phyloP scores from a whole-genome alignment of 306 rosid genomes.

The Alnus glutinosa region DNA sequence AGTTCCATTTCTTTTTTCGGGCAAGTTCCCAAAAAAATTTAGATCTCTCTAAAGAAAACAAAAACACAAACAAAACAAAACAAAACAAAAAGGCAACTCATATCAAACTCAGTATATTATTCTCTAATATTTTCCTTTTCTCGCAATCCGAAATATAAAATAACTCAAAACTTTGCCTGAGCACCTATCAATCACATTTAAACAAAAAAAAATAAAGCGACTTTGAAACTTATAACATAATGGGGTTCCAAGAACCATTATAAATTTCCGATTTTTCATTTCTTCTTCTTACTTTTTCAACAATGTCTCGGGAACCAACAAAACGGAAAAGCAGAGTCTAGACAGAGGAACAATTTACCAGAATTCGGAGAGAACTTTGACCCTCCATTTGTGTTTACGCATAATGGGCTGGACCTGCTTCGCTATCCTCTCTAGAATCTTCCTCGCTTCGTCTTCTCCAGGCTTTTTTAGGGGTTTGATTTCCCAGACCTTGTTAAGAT shows the following conservation, averaged over 20 bases:
- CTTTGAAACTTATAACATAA: neutral
- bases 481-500: constrained; percentile 87
- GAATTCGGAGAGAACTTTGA: constrained; percentile 83
- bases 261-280: neutral
- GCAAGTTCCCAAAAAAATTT: neutral
- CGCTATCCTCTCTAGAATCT: constrained; percentile 74
- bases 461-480: constrained; percentile 72
- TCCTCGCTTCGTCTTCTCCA: constrained; percentile 64
- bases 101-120: neutral
- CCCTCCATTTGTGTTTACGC: constrained; percentile 88
- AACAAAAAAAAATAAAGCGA: neutral
- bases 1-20: neutral
- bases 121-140: neutral
- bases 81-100: neutral
- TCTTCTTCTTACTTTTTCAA: neutral
- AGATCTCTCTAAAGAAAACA: neutral
- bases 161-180: neutral
- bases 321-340: neutral
- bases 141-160: neutral
- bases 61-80: neutral
- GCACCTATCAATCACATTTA: neutral
- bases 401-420: constrained; percentile 95
- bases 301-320: constrained; percentile 11
- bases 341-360: constrained; percentile 41
- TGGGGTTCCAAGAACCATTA: neutral